These are phyloP conservation scores for Pythium dissimile DNA, from an alignment of 352 stramenopile genomes.

Conservation along the genomic window DNA sequence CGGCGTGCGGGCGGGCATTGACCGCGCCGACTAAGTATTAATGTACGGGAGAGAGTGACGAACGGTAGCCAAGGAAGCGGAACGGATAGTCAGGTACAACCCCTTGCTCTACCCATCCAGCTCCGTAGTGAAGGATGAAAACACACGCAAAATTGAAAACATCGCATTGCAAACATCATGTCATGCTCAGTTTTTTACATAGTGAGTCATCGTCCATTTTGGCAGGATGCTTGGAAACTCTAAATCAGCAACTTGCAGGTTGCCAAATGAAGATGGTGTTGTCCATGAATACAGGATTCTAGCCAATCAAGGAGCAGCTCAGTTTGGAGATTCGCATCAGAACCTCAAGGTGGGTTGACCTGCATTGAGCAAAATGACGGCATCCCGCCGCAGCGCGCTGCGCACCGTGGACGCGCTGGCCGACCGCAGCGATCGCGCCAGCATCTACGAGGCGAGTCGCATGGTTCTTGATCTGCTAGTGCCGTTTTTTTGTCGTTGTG, in stretches of 20 bases:
- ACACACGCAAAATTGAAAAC: not conserved
- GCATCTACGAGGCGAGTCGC: constrained; percentile 21
- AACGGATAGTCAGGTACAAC: not conserved
- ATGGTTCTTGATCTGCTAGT: not conserved
- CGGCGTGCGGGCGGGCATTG: constrained; percentile 70
- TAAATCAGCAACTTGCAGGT: not conserved
- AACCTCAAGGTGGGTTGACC: not conserved
- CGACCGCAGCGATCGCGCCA: constrained; percentile 10
- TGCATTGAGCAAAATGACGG: not conserved
- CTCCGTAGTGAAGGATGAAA: not conserved
- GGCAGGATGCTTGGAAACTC: not conserved
- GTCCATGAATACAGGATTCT: not conserved
- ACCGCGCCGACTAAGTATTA: constrained; percentile 24
- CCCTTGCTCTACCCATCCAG: not conserved
- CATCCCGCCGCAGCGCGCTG: constrained; percentile 22
- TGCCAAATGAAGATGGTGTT: constrained; percentile 1
- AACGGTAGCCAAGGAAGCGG: no score
- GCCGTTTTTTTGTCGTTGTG: no score
- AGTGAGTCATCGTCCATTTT: not conserved
- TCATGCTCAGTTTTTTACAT: not conserved
- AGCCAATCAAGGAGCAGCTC: not conserved
- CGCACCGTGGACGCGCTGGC: constrained; percentile 24
- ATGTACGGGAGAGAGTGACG: not conserved
- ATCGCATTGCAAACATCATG: not conserved
- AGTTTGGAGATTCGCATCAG: no score